These are phyloP conservation scores for Claviceps sp. DNA, from an alignment of 2,329 filamentous ascomycete species.

Conservation along the genomic window DNA sequence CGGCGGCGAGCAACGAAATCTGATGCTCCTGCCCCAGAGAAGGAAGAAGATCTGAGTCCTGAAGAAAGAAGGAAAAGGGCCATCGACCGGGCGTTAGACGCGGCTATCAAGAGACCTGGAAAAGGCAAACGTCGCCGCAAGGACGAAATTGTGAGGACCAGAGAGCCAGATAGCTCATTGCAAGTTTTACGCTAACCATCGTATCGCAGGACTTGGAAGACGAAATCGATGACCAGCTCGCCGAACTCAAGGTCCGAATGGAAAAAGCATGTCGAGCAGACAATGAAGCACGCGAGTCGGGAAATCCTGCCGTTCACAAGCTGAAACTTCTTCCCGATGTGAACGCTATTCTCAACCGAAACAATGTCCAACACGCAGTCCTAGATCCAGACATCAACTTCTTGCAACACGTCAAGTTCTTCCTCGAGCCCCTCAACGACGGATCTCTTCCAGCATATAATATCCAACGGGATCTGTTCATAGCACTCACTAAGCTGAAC, in stretches of 20 bases:
- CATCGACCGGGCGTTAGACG: slow-evolving; percentile 77
- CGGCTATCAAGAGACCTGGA: slow-evolving; percentile 67
- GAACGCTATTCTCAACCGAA: slow-evolving; percentile 74
- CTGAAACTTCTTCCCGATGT: slow-evolving; percentile 89
- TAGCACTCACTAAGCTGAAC: slow-evolving; percentile 63
- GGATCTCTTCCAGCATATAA: slow-evolving; percentile 91
- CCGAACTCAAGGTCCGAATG: slow-evolving; percentile 78
- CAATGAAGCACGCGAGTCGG: slow-evolving; percentile 64
- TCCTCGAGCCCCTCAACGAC: slow-evolving; percentile 88
- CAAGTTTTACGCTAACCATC: slow-evolving; percentile 10
- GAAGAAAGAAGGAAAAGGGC: slow-evolving; percentile 75
- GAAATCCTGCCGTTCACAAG: slow-evolving; percentile 79
- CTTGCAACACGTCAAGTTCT: slow-evolving; percentile 88
- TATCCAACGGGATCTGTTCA: slow-evolving; percentile 90
- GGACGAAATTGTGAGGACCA: slow-evolving; percentile 64
- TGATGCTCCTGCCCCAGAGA: slow-evolving; percentile 44
- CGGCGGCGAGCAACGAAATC: slow-evolving; percentile 29
- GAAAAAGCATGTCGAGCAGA: slow-evolving; percentile 79
- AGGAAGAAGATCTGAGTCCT: slow-evolving; percentile 68
- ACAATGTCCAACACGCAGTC: slow-evolving; percentile 70
- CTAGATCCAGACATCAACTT: slow-evolving; percentile 94
- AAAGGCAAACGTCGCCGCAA: slow-evolving; percentile 59
- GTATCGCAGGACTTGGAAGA: slow-evolving; percentile 67
- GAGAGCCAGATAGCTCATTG: not conserved
- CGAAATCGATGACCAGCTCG: slow-evolving; percentile 80